These are phyloP conservation scores for Phycomyces blakesleeanus DNA, from an alignment of 192 early-diverging fungal species.

Conservation along the genomic window DNA sequence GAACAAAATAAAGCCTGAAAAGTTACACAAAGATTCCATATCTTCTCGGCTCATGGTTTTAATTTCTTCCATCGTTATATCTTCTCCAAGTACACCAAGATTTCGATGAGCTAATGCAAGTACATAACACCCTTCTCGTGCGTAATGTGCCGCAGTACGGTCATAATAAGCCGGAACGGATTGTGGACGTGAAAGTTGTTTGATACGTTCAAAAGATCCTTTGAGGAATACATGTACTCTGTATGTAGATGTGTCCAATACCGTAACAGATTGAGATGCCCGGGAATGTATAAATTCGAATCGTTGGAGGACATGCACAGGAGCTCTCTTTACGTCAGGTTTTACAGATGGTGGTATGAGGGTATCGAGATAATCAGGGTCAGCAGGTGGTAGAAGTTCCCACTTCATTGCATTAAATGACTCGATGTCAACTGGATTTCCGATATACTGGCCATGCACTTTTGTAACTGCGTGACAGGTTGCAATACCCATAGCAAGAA, in stretches of 20 bases:
- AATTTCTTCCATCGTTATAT: constrained; percentile 35
- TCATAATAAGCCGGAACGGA: constrained; percentile 59
- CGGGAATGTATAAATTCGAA: constrained; percentile 78
- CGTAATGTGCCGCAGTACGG: constrained; percentile 49
- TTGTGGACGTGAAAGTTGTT: constrained; percentile 39
- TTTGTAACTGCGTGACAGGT: constrained; percentile 66
- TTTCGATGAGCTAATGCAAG: constrained; percentile 65
- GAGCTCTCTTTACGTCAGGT: constrained; percentile 21
- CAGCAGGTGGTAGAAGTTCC: constrained; percentile 30
- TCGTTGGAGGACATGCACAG: constrained; percentile 57
- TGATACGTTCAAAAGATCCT: constrained; percentile 76
- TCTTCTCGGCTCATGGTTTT: constrained; percentile 48
- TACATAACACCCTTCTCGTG: constrained; percentile 78
- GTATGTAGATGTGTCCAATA: constrained; percentile 51
- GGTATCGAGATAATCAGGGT: constrained; percentile 44
- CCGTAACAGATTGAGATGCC: constrained; percentile 69
- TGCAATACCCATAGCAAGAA: constrained; percentile 42
- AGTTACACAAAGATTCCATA: constrained; percentile 53
- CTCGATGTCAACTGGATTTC: constrained; percentile 76
- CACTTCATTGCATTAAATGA: constrained; percentile 66
- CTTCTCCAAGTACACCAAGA: constrained; percentile 44
- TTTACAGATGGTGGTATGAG: constrained; percentile 36
- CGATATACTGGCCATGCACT: constrained; percentile 55
- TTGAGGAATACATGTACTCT: constrained; percentile 67
- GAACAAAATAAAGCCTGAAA: constrained; percentile 68